Evolutionary conservation across 78 protist species (phyloP), one percentile per base, ranked within the genome.

Genomic region (Anaeramoeba flamelloides): DNA sequence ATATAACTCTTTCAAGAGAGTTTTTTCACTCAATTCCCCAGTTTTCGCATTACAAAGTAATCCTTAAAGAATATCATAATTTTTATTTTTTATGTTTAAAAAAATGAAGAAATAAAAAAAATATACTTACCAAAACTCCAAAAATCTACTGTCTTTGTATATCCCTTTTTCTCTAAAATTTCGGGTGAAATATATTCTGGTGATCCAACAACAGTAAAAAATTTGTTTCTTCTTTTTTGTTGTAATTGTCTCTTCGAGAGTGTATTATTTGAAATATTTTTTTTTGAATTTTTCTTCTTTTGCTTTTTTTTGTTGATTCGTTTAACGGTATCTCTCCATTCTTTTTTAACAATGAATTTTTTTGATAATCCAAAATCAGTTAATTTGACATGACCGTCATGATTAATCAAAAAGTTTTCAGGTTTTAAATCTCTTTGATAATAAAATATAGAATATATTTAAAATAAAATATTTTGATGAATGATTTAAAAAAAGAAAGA

Each of bases 321-420:
- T 53, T 53, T 53, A 26, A 53, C 17, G 8, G 69, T 53, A 53
- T 53, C 17, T 17, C 69, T 53, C 8, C 8, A 53, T 53, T 53
- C 69, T 53, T 53, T 8, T 26, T 26, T 53, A 26, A 26, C 34
- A n/a, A n/a, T n/a, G 34, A 53, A 26, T 26, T 53, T 8, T 53
- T 53, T 53, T 53, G 69, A 53, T 53, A 53, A 53, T 53, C 69
- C 69, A 53, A 53, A 53, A 53, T 53, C 69, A 26, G 69, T 53
- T 53, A 53, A 53, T 53, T 53, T 53, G 8, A 53, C 8, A 53
- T 53, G 69, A 26, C 69, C 69, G 8, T 8, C 17, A 53, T 8
- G 17, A 53, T 53, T 17, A 53, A 53, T 53, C 69, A 53, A 53
- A 17, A 53, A 53, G 17, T 53, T 53, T 53, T 53, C 69, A 26